Evolutionary conservation across 2,329 filamentous ascomycete genomes (phyloP).

Genomic region (Stylonectria norvegica): DNA sequence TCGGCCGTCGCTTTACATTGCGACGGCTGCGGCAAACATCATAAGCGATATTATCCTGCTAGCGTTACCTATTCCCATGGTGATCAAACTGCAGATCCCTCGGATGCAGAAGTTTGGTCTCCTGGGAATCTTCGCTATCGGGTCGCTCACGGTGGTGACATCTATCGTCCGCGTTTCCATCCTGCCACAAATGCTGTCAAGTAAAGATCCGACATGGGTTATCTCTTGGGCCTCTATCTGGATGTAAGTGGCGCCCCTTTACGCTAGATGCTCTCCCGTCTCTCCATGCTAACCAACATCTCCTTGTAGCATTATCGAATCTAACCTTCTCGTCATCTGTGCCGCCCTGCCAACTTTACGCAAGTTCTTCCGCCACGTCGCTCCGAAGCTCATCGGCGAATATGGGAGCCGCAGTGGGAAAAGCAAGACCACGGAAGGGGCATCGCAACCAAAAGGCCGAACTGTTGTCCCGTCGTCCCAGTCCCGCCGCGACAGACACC

Average conservation of each 20-base stretch:
- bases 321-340: conserved; percentile 40
- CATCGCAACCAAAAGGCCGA: conserved; percentile 12
- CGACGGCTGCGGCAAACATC: conserved; percentile 46
- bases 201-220: conserved; percentile 29
- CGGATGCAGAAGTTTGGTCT: conserved; percentile 45
- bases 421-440: conserved; percentile 11
- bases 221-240: conserved; percentile 27
- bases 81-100: conserved; percentile 44
- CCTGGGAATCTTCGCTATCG: conserved; percentile 42
- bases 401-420: conserved; percentile 27
- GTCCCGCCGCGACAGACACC: conserved; percentile 14
- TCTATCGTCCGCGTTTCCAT: conserved; percentile 30
- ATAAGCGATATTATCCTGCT: conserved; percentile 46
- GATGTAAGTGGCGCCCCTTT: conserved; percentile 21
- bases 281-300: not conserved
- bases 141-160: conserved; percentile 34
- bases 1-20: conserved; percentile 45
- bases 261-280: not conserved
- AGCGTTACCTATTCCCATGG: conserved; percentile 43
- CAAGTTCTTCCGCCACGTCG: conserved; percentile 38
- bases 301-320: conserved; percentile 29
- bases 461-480: conserved; percentile 9
- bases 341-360: conserved; percentile 39
- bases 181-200: conserved; percentile 25
- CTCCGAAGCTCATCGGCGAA: conserved; percentile 31